Evolutionary conservation across 2,329 filamentous ascomycete genomes (phyloP), one percentile per base, ranked within the genome.

Genomic region (Penicillium sp.): DNA sequence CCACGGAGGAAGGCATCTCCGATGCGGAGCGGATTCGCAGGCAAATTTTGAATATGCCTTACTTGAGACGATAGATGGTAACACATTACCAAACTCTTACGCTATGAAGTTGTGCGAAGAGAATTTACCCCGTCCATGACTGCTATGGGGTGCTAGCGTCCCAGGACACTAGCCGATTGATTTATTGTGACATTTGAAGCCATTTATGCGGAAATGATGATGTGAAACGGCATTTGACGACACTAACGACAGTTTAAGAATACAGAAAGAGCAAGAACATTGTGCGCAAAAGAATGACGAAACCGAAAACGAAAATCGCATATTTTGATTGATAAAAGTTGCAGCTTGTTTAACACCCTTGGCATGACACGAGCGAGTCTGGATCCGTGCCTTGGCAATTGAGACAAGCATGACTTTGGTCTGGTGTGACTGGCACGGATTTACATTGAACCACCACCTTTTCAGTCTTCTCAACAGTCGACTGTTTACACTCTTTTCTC

Each of bases 21-120:
- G 76, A 78, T 65, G 76, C 75, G 21, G 75, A 78, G 63, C 72
- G 76, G 8, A 78, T 78, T 51, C 73, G 75, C 44, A 70, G 76
- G 58, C 75, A 78, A 64, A 77, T 78, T 31, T 58, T 78, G 63
- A 78, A 75, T 61, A 71, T 76, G 71, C 68, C 75, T 58, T 73
- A 72, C 67, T 65, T 70, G 65, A 66, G 67, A 70, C 62, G 67
- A 70, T 63, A 66, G 66, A 59, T 60, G 30, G 29, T 48, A 21
- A 45, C n/a, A 48, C 15, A 19, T 7, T 38, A 23, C 35, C 23
- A 44, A 58, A 35, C 56, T 51, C 47, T 35, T 45, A 26, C 31
- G 48, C n/a, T 7, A 19, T 31, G 3, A 7, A 19, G 26, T 31
- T 35, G 31, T 66, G 58, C 64, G 26, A 45, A 41, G 35, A 48